Evolutionary conservation across 208 protist species (phyloP), one percentile per base, ranked within the genome.

Genomic region (Novymonas esmeraldas): DNA sequence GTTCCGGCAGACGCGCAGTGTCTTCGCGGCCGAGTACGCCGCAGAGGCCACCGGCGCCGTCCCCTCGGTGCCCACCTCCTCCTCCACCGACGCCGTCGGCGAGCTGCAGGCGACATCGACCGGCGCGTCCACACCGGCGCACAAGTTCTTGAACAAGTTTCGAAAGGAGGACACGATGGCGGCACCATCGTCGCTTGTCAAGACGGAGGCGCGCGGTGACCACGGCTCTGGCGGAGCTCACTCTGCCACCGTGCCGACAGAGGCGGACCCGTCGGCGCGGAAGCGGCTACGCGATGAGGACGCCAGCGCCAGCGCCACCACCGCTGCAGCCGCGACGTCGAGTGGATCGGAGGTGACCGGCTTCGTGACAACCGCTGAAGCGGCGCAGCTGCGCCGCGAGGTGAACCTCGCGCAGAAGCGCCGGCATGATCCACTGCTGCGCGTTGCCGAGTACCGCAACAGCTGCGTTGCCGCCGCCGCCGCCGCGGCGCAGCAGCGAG

Each of bases 341-440:
- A 52, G n/a, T n/a, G n/a, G n/a, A n/a, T n/a, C n/a, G n/a, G n/a
- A 31, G 20, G 33, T 55, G 50, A 93, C 85, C 0, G 89, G 89
- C 13, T 84, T 78, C 26, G 63, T 95, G 3, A 84, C 84, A 3
- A 82, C 73, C 24, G 52, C 78, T 4, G 81, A 89, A 41, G 76
- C 87, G 7, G 78, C 66, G 20, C 78, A 79, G 41, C 60, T 93
- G 36, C 73, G 81, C 6, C 80, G 81, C 51, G 87, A 94, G 48
- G 56, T 85, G 11, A 88, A 94, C 49, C 76, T 63, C 11, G 45
- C 86, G 14, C 73, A 92, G 60, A 95, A 95, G 64, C 63, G 82
- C 44, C 68, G 76, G 6, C 75, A 88, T 11, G 90, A 95, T 56
- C 90, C 90, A 4, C 67, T 94, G 7, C 34, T 73, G 33, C 75